Evolutionary conservation across 2,329 filamentous ascomycete species (phyloP), one percentile per base, ranked within the genome.

Genomic region (Corinectria fuckeliana): DNA sequence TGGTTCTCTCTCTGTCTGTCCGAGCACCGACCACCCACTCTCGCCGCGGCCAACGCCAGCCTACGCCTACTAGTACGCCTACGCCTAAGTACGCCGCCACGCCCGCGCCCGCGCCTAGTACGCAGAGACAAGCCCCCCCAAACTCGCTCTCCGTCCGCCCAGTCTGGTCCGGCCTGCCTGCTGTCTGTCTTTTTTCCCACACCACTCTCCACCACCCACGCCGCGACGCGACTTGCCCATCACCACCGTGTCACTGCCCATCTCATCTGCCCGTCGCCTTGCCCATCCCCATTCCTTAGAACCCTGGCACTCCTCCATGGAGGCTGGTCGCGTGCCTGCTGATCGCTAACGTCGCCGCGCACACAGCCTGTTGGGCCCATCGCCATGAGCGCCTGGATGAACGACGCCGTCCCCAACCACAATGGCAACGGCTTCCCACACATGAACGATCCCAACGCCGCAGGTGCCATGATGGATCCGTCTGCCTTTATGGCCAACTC

Each of bases 381-480:
- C 75, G 84, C 84, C 81, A 89, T 89, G 87, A 89, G 84, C 82
- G 85, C 86, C 80, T 89, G 87, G 87, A 88, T 89, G 82, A 89
- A 88, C 78, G 87, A 90, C 77, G 81, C 86, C 78, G 82, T 87
- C 79, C 84, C 85, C 71, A 89, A 87, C 77, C 86, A 88, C 78
- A 88, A 88, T 88, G 85, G 85, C 82, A 87, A 85, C 80, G 83
- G 84, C 80, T 88, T 88, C 76, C 81, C 84, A 69, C 85, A 87
- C 73, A 83, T 88, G 78, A 85, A 81, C 75, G 85, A 89, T 71
- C 82, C 85, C 44, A 87, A 86, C 72, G 75, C 76, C 63, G 78
- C 81, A 68, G 78, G 77, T 67, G 77, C 76, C 74, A 88, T 89
- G 82, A 88, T 90, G 81, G 87, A 90, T 73, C 85, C 86, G 9